Conservation (phyloP, 768 basidiomycete species). For the Suillus clintonianus region DNA sequence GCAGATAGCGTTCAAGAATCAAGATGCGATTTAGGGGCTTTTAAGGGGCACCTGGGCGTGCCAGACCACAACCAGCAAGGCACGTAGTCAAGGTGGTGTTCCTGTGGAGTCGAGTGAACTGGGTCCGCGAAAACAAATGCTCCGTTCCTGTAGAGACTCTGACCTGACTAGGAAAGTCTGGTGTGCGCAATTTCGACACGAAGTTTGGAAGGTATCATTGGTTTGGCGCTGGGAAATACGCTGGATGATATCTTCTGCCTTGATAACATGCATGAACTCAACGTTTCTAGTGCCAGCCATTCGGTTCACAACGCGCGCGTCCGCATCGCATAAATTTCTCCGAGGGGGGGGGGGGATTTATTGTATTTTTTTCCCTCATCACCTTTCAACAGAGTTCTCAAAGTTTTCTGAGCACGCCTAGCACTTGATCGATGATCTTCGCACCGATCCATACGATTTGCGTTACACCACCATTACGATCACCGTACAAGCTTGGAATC, state of each 20-base stretch:
- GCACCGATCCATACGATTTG: neutral
- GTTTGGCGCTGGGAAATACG: neutral
- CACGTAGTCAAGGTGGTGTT: neutral
- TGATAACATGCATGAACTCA: neutral
- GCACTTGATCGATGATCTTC: neutral
- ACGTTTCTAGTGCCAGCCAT: neutral
- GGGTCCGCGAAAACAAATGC: neutral
- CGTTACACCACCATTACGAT: neutral
- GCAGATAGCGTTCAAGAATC: neutral
- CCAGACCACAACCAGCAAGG: neutral
- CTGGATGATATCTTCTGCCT: no score
- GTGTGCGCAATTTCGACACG: no score
- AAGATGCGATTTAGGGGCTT: neutral
- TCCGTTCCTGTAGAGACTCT: neutral
- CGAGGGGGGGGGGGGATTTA: neutral
- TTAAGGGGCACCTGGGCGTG: no score
- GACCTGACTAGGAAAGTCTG: no score
- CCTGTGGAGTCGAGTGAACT: neutral
- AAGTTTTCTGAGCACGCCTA: neutral
- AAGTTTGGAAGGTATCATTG: no score
- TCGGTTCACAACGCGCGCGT: neutral
- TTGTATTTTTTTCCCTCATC: neutral
- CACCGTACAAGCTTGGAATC: no score
- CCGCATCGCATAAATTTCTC: neutral
- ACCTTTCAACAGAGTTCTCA: neutral